phyloP scores from a whole-genome alignment of 306 rosid species.

The Datisca glomerata region DNA sequence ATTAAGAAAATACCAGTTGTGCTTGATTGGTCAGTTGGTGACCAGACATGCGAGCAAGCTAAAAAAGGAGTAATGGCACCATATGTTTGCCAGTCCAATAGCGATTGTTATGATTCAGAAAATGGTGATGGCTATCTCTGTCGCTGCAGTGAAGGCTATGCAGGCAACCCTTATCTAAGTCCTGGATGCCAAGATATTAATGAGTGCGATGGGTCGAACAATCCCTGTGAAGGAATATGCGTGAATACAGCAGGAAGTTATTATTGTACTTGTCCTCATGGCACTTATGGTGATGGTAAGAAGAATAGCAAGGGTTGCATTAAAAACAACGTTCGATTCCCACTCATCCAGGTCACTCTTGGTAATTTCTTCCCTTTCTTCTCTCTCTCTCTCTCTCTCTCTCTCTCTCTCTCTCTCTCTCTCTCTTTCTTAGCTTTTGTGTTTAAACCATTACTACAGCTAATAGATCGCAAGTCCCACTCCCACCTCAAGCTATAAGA shows the following conservation, averaged over 20 bases:
- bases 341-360: conserved; percentile 4
- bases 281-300: conserved; percentile 1
- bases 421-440: neutral
- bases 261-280: conserved; percentile 9
- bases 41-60: conserved; percentile 4
- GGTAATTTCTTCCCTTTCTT: neutral
- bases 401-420: no score
- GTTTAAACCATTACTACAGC: no score
- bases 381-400: neutral
- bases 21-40: conserved; percentile 6
- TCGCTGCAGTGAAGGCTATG: neutral
- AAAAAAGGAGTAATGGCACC: neutral
- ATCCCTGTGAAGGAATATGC: conserved; percentile 9
- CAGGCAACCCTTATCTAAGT: conserved; percentile 8
- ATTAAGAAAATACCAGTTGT: conserved; percentile 5
- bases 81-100: conserved; percentile 1
- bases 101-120: conserved; percentile 5
- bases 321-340: conserved; percentile 2
- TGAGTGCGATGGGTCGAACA: conserved; percentile 6
- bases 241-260: conserved; percentile 6
- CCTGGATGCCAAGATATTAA: conserved; percentile 7
- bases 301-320: conserved; percentile 11
- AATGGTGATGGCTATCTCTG: conserved; percentile 5
- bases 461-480: neutral
- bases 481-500: no score